Percentiles rank a stretch among this genome's conserved stretches.
These are phyloP conservation scores for Colletotrichum endophyticum DNA, from an alignment of 2,329 filamentous ascomycete genomes.

Conservation along the genomic window DNA sequence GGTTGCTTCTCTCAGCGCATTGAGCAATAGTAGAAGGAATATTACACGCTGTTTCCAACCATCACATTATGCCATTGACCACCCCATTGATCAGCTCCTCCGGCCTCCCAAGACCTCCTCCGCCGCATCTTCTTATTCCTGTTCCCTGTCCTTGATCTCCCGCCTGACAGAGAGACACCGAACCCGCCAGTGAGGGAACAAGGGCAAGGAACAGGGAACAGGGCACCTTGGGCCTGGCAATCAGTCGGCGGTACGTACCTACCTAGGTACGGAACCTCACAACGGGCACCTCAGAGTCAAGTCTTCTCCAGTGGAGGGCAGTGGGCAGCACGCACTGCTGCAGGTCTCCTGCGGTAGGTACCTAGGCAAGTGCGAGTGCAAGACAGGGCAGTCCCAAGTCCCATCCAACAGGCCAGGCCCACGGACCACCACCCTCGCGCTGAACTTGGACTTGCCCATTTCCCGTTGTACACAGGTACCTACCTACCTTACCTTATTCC, in stretches of 20 bases:
- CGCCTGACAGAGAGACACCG: slow-evolving; percentile 4
- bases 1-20: background rate
- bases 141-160: slow-evolving; percentile 2
- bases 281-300: background rate
- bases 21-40: background rate
- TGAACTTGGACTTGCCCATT: background rate
- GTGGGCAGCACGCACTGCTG: background rate
- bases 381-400: background rate
- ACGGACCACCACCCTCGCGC: background rate
- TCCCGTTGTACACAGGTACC: background rate
- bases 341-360: background rate
- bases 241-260: background rate
- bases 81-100: background rate
- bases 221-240: background rate
- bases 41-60: background rate
- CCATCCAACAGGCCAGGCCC: background rate
- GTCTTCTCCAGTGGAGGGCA: background rate
- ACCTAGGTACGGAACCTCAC: background rate
- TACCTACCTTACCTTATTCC: background rate
- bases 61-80: background rate
- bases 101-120: background rate
- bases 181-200: background rate
- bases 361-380: background rate
- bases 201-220: background rate
- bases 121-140: background rate